Base-by-base conservation (phyloP, 305 asterid species). In the Lippia alba region DNA sequence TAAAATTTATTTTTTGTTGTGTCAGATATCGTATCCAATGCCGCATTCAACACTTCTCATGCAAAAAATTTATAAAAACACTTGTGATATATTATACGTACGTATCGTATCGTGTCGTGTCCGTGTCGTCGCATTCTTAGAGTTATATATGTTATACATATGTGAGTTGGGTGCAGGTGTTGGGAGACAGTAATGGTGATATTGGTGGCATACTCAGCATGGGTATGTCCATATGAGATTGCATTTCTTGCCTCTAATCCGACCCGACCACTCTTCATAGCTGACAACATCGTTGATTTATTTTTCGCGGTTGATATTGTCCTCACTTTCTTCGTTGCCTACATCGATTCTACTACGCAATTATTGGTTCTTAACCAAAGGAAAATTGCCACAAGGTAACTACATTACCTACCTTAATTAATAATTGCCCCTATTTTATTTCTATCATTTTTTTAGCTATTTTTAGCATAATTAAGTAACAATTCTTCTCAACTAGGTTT, bases 161-260 rank as follows among this genome's bases (percentile, higher is more conserved):
- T 24, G 3, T 3, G 30, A 1, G 30, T 24, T 3, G 30, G 30
- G 41, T 85, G 83, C 72, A 93, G 97, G 88, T 87, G 85, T 63
- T 94, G 98, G 98, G 97, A 89, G 88, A 82, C 94, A 5, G 8
- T 84, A 19, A 94, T 94, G 98, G 94, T 89, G 5, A 3, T 80
- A 0, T 19, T 94, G 81, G 97, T 94, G 65, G 86, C 85, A 4
- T 87, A 91, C 71, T 88, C 96, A 19, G 96, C 81, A 11, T 94
- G 98, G 98, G 86, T 82, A 0, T 89, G 88, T 33, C 98, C 96
- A 0, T 94, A 86, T 56, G 92, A 94, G 80, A 86, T 94, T 0
- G 88, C 96, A 12, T 94, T 94, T 61, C 76, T 91, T 6, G 65
- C 61, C 63, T 83, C 87, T 0, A 77, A 74, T 0, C 83, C 89